A percentile compares a stretch with the other conserved stretches of the same genome.
These are phyloP conservation scores for Tricholoma matsutake DNA, from an alignment of 768 basidiomycete genomes.

Conservation along the genomic window DNA sequence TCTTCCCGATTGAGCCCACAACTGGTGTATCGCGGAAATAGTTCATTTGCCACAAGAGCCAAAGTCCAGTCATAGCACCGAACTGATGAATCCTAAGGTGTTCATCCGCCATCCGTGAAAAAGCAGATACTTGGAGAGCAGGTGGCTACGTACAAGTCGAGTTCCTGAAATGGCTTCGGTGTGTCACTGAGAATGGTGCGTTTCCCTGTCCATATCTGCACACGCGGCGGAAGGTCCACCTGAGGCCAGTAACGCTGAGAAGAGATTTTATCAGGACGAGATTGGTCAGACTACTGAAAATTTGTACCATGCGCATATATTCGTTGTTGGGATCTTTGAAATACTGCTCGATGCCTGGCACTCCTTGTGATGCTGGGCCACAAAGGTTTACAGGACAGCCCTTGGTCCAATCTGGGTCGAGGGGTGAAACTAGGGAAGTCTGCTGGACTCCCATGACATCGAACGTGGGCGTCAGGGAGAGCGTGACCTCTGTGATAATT, in stretches of 20 bases:
- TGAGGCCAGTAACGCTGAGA: constrained; percentile 4
- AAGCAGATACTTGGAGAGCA: neutral
- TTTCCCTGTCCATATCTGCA: constrained; percentile 5
- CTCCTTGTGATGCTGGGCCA: neutral
- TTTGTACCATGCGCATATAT: constrained; percentile 3
- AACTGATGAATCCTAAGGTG: neutral
- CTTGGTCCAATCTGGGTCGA: neutral
- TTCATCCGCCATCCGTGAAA: neutral
- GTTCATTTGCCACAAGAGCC: constrained; percentile 4
- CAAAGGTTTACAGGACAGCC: neutral
- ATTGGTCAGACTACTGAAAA: no score
- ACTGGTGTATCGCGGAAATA: neutral
- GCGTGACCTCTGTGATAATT: constrained; percentile 3
- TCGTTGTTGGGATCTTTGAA: constrained; percentile 1
- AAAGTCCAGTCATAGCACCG: neutral
- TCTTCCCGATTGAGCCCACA: neutral
- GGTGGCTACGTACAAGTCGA: constrained; percentile 1
- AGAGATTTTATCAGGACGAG: no score
- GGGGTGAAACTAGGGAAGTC: neutral
- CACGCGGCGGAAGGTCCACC: neutral
- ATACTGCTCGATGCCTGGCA: neutral
- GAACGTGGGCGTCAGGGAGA: constrained; percentile 1
- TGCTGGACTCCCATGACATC: constrained; percentile 1
- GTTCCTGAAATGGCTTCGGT: neutral
- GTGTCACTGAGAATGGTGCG: neutral